Percentiles rank a stretch among this genome's conserved stretches.
These are phyloP conservation scores for Aspergillus campestris DNA, from an alignment of 495 filamentous ascomycete species.

Conservation along the genomic window DNA sequence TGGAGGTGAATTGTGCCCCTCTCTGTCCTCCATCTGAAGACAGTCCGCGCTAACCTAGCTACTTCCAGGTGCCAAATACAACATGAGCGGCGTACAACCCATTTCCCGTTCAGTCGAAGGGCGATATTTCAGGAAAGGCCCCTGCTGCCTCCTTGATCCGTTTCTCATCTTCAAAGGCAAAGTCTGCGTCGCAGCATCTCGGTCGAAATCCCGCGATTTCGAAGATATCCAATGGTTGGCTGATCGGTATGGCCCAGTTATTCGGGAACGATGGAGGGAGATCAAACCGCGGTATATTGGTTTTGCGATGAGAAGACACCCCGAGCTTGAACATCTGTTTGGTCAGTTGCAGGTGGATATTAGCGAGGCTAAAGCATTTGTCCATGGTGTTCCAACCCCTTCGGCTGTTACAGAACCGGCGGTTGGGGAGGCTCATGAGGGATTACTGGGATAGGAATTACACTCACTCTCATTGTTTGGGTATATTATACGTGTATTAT, in stretches of 20 bases:
- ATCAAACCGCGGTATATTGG: conserved; percentile 8
- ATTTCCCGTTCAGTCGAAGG: conserved; percentile 7
- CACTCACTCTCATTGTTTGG: not conserved
- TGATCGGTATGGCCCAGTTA: conserved; percentile 1
- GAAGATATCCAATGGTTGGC: conserved; percentile 15
- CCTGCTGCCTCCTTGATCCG: conserved; percentile 13
- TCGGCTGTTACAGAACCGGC: conserved; percentile 4
- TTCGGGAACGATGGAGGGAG: conserved; percentile 2
- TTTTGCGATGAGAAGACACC: conserved; percentile 6
- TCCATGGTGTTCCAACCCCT: conserved; percentile 1
- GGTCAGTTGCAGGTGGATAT: conserved; percentile 3
- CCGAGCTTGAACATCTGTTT: conserved; percentile 8
- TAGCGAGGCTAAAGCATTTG: not conserved
- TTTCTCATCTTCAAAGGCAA: conserved; percentile 21
- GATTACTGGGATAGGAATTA: conserved; percentile 3
- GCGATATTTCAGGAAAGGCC: conserved; percentile 8
- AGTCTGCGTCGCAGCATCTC: conserved; percentile 15
- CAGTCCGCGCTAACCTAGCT: not conserved
- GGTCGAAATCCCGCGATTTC: conserved; percentile 14
- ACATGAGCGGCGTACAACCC: conserved; percentile 5
- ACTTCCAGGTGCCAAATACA: conserved; percentile 9
- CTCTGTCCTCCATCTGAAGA: not conserved
- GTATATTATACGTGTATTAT: not conserved
- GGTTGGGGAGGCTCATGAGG: conserved; percentile 7
- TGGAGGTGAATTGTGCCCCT: not conserved